phyloP scores from a whole-genome alignment of 345 rosid species.

The Arabidopsis thaliana region TAIR10.1 NC_003074.8:4533001-4533500 shows the following conservation, averaged over 20 bases:
- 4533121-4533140: slow-evolving; percentile 46
- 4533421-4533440: neutral
- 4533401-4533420: neutral
- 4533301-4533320: neutral
- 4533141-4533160: slow-evolving; percentile 49
- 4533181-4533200: slow-evolving; percentile 61
- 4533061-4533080: slow-evolving; percentile 45
- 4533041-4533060: slow-evolving; percentile 29
- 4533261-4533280: slow-evolving; percentile 33
- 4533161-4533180: slow-evolving; percentile 45
- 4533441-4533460: neutral
- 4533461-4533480: neutral
- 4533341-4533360: neutral
- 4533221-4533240: slow-evolving; percentile 59
- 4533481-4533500: slow-evolving; percentile 1
- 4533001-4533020: slow-evolving; percentile 21
- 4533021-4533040: slow-evolving; percentile 29
- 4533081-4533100: slow-evolving; percentile 46
- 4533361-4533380: slow-evolving; percentile 2
- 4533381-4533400: neutral
- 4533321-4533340: neutral
- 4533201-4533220: slow-evolving; percentile 64
- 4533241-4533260: slow-evolving; percentile 74
- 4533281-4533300: neutral
- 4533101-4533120: slow-evolving; percentile 54